Percentiles rank a stretch among this genome's conserved stretches.
These are phyloP conservation scores for Colletotrichum zoysiae DNA, from an alignment of 2,329 filamentous ascomycete species.

Conservation along the genomic window DNA sequence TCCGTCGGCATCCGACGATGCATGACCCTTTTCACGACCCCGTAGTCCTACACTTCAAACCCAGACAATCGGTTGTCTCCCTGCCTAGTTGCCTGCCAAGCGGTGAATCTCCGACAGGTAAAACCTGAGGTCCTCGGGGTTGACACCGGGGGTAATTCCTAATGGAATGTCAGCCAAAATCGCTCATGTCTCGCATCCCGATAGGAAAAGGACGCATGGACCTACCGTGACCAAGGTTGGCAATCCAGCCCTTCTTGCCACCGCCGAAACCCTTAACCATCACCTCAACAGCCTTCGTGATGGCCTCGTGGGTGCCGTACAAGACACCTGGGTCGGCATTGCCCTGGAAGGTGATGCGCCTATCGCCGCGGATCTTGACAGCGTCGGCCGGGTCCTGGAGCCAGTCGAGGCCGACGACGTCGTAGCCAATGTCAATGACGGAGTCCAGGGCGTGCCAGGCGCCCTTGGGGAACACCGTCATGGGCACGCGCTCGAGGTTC, in stretches of 20 bases:
- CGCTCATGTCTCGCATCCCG: background rate
- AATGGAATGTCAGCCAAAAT: slow-evolving; percentile 16
- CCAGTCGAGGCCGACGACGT: slow-evolving; percentile 97
- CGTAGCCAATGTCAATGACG: slow-evolving; percentile 88
- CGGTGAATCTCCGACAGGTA: slow-evolving; percentile 94
- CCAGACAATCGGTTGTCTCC: background rate
- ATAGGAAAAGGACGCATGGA: slow-evolving; percentile 25
- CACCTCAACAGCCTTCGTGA: slow-evolving; percentile 83
- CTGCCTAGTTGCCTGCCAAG: slow-evolving; percentile 61
- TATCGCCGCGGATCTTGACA: slow-evolving; percentile 80
- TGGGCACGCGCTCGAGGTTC: slow-evolving; percentile 84
- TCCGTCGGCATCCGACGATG: background rate
- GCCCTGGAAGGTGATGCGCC: slow-evolving; percentile 85
- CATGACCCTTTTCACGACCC: background rate
- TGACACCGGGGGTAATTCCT: slow-evolving; percentile 95
- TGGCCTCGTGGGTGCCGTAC: slow-evolving; percentile 85
- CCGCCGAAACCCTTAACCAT: slow-evolving; percentile 91
- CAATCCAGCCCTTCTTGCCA: slow-evolving; percentile 94
- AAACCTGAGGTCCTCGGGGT: slow-evolving; percentile 92
- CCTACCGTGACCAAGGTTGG: slow-evolving; percentile 93
- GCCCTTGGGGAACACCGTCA: slow-evolving; percentile 98
- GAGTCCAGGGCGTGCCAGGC: slow-evolving; percentile 95
- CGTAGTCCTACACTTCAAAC: background rate
- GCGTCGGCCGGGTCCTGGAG: slow-evolving; percentile 89
- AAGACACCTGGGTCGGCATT: slow-evolving; percentile 95